Evolutionary conservation across 2,329 filamentous ascomycete species (phyloP).

Genomic region (Pseudogymnoascus verrucosus): DNA sequence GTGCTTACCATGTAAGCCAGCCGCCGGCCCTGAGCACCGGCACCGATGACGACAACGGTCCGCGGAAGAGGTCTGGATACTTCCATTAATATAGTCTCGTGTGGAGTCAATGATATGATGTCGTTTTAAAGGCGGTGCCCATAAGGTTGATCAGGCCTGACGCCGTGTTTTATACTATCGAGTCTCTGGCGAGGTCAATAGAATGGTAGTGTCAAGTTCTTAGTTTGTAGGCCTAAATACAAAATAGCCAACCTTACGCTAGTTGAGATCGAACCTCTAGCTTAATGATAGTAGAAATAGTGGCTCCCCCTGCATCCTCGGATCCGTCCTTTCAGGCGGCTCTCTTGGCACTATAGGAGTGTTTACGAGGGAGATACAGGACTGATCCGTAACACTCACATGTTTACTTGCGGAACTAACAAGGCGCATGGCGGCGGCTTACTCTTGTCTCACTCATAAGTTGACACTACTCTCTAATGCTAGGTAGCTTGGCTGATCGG

Average conservation of each 20-base stretch:
- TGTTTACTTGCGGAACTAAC: not conserved
- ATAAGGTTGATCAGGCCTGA: not conserved
- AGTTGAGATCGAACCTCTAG: not conserved
- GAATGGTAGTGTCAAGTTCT: not conserved
- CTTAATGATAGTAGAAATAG: not conserved
- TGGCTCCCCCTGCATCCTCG: not conserved
- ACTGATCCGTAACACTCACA: not conserved
- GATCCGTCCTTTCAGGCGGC: not conserved
- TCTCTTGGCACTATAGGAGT: not conserved
- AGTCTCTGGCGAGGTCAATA: not conserved
- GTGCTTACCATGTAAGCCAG: conserved; percentile 30
- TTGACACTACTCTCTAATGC: not conserved
- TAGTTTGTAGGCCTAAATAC: not conserved
- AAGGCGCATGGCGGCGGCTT: not conserved
- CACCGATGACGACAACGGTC: conserved; percentile 25
- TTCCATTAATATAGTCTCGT: not conserved
- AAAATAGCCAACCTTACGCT: not conserved
- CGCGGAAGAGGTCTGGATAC: not conserved
- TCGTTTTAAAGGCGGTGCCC: not conserved
- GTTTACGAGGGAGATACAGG: not conserved
- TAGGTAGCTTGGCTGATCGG: not conserved
- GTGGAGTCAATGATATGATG: not conserved
- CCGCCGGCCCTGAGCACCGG: conserved; percentile 30
- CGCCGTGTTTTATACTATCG: not conserved
- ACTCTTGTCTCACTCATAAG: not conserved